A percentile compares a stretch with the other conserved stretches of the same genome.
Conservation (phyloP, 2,329 filamentous ascomycete genomes). For the Pseudogymnoascus sp. region DNA sequence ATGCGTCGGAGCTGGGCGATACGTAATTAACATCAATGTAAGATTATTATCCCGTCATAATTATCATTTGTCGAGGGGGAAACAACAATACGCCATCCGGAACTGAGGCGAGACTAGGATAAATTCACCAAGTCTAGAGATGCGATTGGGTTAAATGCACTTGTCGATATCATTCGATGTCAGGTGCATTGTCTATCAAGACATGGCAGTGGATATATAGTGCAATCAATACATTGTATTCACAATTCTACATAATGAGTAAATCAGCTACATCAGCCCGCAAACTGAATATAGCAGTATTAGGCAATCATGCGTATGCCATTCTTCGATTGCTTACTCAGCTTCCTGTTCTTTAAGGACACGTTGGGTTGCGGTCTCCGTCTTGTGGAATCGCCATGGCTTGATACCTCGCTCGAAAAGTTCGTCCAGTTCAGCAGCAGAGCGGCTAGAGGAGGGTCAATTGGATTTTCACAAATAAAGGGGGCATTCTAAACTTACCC, state of each 20-base stretch:
- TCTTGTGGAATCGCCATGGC: slow-evolving; percentile 17
- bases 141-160: no score
- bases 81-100: no score
- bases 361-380: slow-evolving; percentile 14
- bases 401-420: slow-evolving; percentile 20
- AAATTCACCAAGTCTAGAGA: no score
- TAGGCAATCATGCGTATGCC: not conserved
- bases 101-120: no score
- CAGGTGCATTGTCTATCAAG: not conserved
- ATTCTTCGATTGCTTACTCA: not conserved
- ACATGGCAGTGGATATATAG: not conserved
- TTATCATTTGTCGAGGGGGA: no score
- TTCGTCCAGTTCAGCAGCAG: slow-evolving; percentile 23
- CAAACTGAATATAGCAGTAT: not conserved
- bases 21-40: no score
- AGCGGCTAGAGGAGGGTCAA: slow-evolving; percentile 16
- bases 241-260: not conserved
- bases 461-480: not conserved
- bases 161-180: not conserved
- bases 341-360: not conserved
- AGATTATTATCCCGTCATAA: no score
- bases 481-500: not conserved
- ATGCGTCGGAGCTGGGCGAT: no score
- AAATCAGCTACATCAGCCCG: not conserved
- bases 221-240: not conserved